A percentile compares a stretch with the other conserved stretches of the same genome.
phyloP scores from a whole-genome alignment of 176 grass and related monocot genomes.

The Dendrocalamus sinicus region DNA sequence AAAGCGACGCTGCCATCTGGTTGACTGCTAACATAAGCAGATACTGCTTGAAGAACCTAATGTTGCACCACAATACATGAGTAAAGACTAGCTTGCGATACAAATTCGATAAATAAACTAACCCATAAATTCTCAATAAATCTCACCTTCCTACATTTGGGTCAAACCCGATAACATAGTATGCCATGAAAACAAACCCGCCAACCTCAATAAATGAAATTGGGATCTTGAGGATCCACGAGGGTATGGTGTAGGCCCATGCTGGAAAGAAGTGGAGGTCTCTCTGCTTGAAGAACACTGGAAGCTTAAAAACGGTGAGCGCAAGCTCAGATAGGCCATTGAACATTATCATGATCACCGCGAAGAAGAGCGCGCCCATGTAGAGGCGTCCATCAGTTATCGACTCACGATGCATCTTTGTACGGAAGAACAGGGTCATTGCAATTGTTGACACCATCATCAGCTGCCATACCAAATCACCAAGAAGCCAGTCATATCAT shows the following conservation, averaged over 20 bases:
- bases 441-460: slow-evolving; percentile 56
- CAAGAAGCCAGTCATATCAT: not conserved
- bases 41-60: slow-evolving; percentile 90
- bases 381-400: slow-evolving; percentile 52
- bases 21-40: slow-evolving; percentile 61
- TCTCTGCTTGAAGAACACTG: slow-evolving; percentile 94
- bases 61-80: slow-evolving; percentile 10
- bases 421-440: slow-evolving; percentile 83
- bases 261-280: slow-evolving; percentile 89
- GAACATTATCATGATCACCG: slow-evolving; percentile 74
- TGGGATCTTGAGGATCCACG: slow-evolving; percentile 87
- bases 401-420: slow-evolving; percentile 58
- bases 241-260: slow-evolving; percentile 80
- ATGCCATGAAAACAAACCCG: slow-evolving; percentile 72
- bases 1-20: slow-evolving; percentile 69
- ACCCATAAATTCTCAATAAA: slow-evolving; percentile 13
- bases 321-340: slow-evolving; percentile 79
- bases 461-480: slow-evolving; percentile 52
- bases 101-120: slow-evolving; percentile 4
- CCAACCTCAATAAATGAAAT: slow-evolving; percentile 76
- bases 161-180: slow-evolving; percentile 93
- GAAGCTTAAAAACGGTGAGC: slow-evolving; percentile 67
- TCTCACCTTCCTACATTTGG: slow-evolving; percentile 78
- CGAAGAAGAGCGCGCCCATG: slow-evolving; percentile 73
- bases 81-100: not conserved